A percentile compares a stretch with the other conserved stretches of the same genome.
Conservation (phyloP, 805 yeast genomes). For the Metschnikowia cerradonensis region DNA sequence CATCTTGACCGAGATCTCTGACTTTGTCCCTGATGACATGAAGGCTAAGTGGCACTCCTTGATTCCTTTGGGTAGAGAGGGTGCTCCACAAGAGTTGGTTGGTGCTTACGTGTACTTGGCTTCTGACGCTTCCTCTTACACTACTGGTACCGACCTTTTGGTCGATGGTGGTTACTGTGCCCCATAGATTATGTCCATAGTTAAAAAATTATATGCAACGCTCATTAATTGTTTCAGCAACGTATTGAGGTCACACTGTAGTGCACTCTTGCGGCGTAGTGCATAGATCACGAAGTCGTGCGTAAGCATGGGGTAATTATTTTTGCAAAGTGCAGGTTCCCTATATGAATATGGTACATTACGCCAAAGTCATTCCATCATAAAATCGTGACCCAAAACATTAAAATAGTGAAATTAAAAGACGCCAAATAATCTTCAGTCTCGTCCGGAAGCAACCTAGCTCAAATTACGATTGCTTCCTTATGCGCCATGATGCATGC, state of each 20-base stretch:
- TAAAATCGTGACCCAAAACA: too few relatives aligned
- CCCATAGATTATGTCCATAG: constrained; percentile 10
- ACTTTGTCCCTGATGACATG: constrained; percentile 30
- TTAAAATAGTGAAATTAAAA: too few relatives aligned
- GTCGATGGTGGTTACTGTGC: constrained; percentile 46
- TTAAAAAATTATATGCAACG: not conserved
- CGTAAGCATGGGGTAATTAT: not conserved
- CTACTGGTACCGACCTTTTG: constrained; percentile 43
- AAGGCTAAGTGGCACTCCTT: constrained; percentile 37
- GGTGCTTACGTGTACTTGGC: constrained; percentile 46
- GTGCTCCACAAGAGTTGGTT: constrained; percentile 39
- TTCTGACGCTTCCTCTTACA: constrained; percentile 40
- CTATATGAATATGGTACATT: not conserved
- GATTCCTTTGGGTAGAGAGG: constrained; percentile 47
- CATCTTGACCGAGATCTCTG: constrained; percentile 38
- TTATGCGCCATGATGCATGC: not conserved
- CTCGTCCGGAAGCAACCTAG: not conserved
- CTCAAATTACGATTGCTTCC: not conserved
- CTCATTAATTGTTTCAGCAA: not conserved
- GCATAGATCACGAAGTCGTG: not conserved
- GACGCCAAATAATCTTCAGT: not conserved
- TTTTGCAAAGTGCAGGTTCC: not conserved
- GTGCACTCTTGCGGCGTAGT: not conserved
- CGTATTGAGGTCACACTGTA: not conserved
- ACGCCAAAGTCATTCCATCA: not conserved